These are phyloP conservation scores for Solanum lycopersicoides DNA, from an alignment of 257 asterid genomes.

Conservation along the genomic window DNA sequence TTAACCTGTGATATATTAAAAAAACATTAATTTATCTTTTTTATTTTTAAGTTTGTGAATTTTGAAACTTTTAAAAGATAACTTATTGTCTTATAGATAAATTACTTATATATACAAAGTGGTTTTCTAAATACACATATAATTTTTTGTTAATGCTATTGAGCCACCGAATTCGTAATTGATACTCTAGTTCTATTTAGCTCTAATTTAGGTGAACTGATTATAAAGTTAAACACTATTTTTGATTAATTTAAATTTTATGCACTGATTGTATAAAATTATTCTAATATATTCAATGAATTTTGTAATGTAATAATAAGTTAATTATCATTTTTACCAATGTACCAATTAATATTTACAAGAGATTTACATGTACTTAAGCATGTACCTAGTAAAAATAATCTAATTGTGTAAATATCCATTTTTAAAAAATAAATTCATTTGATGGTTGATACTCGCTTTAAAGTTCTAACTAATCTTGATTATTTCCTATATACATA, in stretches of 20 bases:
- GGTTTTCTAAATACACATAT: background rate
- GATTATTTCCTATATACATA: background rate
- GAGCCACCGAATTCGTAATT: background rate
- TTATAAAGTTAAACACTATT: rapidly evolving
- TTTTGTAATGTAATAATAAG: background rate
- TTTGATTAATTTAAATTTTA: background rate
- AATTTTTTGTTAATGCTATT: background rate
- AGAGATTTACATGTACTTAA: background rate
- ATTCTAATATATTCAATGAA: background rate
- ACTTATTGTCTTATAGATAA: no score
- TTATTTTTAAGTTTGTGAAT: no score
- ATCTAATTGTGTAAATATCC: background rate
- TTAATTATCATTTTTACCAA: background rate
- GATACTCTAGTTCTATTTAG: background rate
- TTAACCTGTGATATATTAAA: background rate
- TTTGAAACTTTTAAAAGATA: no score
- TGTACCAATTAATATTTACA: background rate
- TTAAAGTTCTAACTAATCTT: background rate
- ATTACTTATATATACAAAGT: background rate
- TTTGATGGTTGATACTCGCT: background rate
- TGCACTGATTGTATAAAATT: background rate
- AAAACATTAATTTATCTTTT: no score
- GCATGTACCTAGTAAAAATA: background rate
- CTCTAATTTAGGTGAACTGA: background rate
- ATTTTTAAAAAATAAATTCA: no score